Evolutionary conservation across 2,329 filamentous ascomycete genomes (phyloP).

Genomic region (Corniculantispora saksenae): DNA sequence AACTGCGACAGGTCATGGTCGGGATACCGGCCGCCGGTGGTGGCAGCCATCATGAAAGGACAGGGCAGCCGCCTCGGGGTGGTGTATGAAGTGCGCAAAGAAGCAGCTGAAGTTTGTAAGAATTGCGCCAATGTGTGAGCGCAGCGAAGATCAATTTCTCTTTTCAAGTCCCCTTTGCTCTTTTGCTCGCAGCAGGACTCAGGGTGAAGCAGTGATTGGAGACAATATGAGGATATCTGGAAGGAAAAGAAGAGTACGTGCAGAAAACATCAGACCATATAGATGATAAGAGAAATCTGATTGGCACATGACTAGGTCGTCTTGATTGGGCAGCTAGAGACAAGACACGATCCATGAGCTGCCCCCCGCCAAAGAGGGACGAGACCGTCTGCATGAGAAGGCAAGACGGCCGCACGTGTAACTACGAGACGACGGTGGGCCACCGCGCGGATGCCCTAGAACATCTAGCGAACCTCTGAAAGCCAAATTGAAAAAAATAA

Average conservation of each 20-base stretch:
- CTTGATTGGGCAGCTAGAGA: background rate
- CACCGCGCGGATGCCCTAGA: background rate
- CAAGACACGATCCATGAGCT: background rate
- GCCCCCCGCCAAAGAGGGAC: background rate
- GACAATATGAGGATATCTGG: background rate
- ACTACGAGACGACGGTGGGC: background rate
- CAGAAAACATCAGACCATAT: background rate
- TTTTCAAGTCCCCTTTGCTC: no score
- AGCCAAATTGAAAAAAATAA: no score
- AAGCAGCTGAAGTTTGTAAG: background rate
- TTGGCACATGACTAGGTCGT: slow-evolving; percentile 8
- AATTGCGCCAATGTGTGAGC: background rate
- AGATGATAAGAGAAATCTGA: background rate
- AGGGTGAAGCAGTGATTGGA: background rate
- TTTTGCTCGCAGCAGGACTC: background rate
- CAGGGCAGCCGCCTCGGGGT: background rate
- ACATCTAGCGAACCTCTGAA: no score
- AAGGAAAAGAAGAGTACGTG: background rate
- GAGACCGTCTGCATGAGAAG: slow-evolving; percentile 5
- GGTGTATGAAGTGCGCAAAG: background rate
- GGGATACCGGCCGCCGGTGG: slow-evolving; percentile 21
- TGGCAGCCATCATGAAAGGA: slow-evolving; percentile 9
- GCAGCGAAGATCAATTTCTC: no score
- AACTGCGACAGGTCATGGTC: slow-evolving; percentile 47
- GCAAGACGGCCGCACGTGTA: slow-evolving; percentile 16